phyloP scores from a whole-genome alignment of 805 yeast genomes.

The Starmera caribaea region DNA sequence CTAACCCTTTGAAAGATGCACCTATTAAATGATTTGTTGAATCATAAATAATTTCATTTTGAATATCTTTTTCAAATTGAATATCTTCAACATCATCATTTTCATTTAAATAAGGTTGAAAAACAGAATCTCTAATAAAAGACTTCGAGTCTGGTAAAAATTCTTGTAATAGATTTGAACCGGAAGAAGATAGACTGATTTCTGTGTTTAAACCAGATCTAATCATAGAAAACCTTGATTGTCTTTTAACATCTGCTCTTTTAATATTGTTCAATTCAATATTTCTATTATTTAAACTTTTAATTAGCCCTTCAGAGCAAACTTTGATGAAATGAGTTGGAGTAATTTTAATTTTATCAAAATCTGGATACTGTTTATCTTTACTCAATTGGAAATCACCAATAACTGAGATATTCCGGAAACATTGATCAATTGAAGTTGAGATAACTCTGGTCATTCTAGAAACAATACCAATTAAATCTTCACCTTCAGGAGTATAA shows the following conservation, averaged over 20 bases:
- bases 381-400: slow-evolving; percentile 56
- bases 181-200: slow-evolving; percentile 15
- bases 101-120: slow-evolving; percentile 25
- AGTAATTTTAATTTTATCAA: slow-evolving; percentile 42
- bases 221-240: slow-evolving; percentile 25
- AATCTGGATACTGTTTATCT: slow-evolving; percentile 61
- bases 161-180: slow-evolving; percentile 24
- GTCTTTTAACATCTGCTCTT: slow-evolving; percentile 17
- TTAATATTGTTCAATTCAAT: slow-evolving; percentile 11
- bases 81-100: slow-evolving; percentile 9
- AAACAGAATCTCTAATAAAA: slow-evolving; percentile 26
- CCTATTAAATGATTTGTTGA: slow-evolving; percentile 48
- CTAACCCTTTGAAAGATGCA: slow-evolving; percentile 61
- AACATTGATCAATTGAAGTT: slow-evolving; percentile 38
- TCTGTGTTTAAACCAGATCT: slow-evolving; percentile 19
- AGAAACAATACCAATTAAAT: slow-evolving; percentile 48
- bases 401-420: slow-evolving; percentile 41
- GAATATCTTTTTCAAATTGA: slow-evolving; percentile 9
- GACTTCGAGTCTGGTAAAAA: slow-evolving; percentile 24
- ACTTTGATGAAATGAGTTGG: slow-evolving; percentile 50
- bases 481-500: slow-evolving; percentile 61
- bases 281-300: slow-evolving; percentile 24
- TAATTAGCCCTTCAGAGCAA: slow-evolving; percentile 54
- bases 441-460: slow-evolving; percentile 49
- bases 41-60: slow-evolving; percentile 42